Evolutionary conservation across 2,329 filamentous ascomycete species (phyloP), one percentile per base, ranked within the genome.

Genomic region (Thermothelomyces thermophilus): DNA sequence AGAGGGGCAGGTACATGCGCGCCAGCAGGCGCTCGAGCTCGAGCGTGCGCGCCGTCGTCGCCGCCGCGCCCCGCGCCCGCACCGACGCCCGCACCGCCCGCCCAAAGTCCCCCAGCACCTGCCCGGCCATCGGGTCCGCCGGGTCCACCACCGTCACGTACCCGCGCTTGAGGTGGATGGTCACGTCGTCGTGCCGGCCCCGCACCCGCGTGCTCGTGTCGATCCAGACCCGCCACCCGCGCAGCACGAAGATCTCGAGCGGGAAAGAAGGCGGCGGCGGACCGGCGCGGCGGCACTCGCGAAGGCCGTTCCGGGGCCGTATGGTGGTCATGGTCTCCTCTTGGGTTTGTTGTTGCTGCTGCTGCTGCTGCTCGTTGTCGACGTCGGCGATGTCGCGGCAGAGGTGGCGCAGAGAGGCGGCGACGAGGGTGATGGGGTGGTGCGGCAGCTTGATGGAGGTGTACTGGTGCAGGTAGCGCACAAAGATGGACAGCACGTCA

Each of bases 91-190:
- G 22, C 17, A 58, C 41, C 0, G 41, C 44, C 1, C 5, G 13
- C 0, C 22, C 41, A 16, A 60, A 59, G 17, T 58, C 58, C 8
- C 4, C 3, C 3, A 58, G 14, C 0, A 58, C 33, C 8, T 26
- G 47, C 8, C 20, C 19, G 5, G 54, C 52, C 43, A 55, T 53
- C 10, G 33, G 14, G n/a, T 39, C 41, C 5, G 37, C 31, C 2
- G 56, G 55, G 28, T 55, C 41, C 22, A 60, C 45, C 4, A 60
- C 46, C 5, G 60, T 60, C 5, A 59, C 56, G 30, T 59, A 60
- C 7, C 59, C 59, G 9, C 59, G 51, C 26, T 56, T 53, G 40
- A 61, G 52, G 46, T 61, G 59, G 41, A 60, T 59, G 16, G 59
- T 58, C 10, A 58, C 48, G 17, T 55, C 48, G 48, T 61, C 57